Evolutionary conservation across 805 yeast genomes (phyloP).

Genomic region (Jamesozyma jinghongensis): DNA sequence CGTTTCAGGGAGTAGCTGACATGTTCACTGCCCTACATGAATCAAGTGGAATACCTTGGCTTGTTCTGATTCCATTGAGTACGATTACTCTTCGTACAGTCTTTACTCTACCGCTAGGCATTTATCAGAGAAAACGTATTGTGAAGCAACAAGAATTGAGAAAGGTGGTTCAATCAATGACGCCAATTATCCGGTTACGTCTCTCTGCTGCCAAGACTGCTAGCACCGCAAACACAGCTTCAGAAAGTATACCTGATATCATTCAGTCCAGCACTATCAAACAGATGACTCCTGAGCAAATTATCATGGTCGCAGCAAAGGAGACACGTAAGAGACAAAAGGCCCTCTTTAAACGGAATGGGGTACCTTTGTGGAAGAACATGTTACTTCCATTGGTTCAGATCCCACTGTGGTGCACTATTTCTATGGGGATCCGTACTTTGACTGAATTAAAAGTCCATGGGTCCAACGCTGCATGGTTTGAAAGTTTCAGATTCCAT

Average conservation of each 20-base stretch:
- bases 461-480: conserved; percentile 24
- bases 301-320: conserved; percentile 60
- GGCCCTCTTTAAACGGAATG: conserved; percentile 51
- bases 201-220: conserved; percentile 33
- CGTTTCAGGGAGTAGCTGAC: conserved; percentile 20
- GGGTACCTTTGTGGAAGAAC: conserved; percentile 76
- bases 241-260: conserved; percentile 17
- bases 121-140: conserved; percentile 58
- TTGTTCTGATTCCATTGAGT: conserved; percentile 63
- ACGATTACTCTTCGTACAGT: conserved; percentile 57
- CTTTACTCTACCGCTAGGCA: conserved; percentile 71
- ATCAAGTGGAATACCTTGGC: conserved; percentile 69
- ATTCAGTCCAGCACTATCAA: conserved; percentile 16
- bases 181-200: conserved; percentile 58
- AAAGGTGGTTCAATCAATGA: conserved; percentile 64
- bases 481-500: conserved; percentile 35
- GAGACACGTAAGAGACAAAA: conserved; percentile 73
- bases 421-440: conserved; percentile 67
- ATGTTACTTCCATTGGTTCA: conserved; percentile 68
- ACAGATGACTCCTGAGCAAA: conserved; percentile 62
- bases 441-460: conserved; percentile 49
- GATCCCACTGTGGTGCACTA: conserved; percentile 76
- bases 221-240: conserved; percentile 9
- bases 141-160: conserved; percentile 62
- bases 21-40: conserved; percentile 35